Percentiles rank a stretch among this genome's conserved stretches.
These are phyloP conservation scores for Starmera caribaea DNA, from an alignment of 805 yeast genomes.

Conservation along the genomic window DNA sequence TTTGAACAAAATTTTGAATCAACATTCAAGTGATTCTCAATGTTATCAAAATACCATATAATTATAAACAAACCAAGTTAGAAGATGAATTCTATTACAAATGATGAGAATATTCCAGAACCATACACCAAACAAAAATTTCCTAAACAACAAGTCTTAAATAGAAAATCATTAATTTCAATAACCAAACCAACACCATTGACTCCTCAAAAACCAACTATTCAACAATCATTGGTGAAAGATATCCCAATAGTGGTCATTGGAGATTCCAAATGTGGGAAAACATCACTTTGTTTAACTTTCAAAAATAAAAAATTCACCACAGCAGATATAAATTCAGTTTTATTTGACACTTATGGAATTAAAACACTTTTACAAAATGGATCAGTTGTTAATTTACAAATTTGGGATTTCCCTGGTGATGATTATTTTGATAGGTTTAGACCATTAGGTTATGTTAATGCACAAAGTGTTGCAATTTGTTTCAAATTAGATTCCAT, in stretches of 20 bases:
- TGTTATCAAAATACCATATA: no score
- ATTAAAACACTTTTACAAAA: slow-evolving; percentile 7
- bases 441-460: slow-evolving; percentile 32
- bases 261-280: slow-evolving; percentile 20
- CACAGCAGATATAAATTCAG: slow-evolving; percentile 1
- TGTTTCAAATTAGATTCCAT: slow-evolving; percentile 28
- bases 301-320: slow-evolving; percentile 11
- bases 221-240: not conserved
- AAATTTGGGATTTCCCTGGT: slow-evolving; percentile 35
- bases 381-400: slow-evolving; percentile 18
- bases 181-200: not conserved
- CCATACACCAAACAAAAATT: no score
- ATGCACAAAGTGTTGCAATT: slow-evolving; percentile 27
- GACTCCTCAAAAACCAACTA: not conserved
- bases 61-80: no score
- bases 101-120: no score
- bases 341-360: slow-evolving; percentile 16
- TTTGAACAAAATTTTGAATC: no score
- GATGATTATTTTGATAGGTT: slow-evolving; percentile 28
- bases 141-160: no score
- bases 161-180: no score
- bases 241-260: slow-evolving; percentile 9
- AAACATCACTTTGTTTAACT: slow-evolving; percentile 14
- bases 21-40: no score
- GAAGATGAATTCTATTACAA: no score